Conservation (phyloP, 768 basidiomycete species). For the Auriscalpium microsporum region DNA sequence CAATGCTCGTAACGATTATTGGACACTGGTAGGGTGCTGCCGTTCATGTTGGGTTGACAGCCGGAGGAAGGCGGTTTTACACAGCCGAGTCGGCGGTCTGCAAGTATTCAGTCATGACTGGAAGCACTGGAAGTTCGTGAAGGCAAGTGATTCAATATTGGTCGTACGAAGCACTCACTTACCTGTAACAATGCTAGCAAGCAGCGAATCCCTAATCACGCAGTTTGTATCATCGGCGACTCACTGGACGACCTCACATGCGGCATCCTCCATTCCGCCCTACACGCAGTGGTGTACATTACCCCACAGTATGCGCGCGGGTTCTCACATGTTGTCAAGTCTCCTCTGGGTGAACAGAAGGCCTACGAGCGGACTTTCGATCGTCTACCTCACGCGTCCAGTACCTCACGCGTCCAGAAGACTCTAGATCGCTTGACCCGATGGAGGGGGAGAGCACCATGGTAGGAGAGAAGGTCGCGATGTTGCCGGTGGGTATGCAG, state of each 20-base stretch:
- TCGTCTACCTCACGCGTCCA: no score
- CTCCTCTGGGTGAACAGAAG: no score
- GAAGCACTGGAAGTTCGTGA: constrained; percentile 3
- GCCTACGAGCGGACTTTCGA: no score
- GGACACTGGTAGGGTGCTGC: constrained; percentile 15
- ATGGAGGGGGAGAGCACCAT: no score
- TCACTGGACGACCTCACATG: background rate
- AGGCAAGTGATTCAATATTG: background rate
- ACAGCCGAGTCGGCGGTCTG: background rate
- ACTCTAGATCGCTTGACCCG: no score
- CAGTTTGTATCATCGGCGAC: background rate
- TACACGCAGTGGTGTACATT: no score
- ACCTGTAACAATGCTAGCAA: background rate
- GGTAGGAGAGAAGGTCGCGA: no score
- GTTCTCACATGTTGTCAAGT: no score
- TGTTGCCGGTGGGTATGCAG: no score
- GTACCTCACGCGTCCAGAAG: no score
- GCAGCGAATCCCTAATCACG: background rate
- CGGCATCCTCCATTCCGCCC: background rate
- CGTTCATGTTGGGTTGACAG: background rate
- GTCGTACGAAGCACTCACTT: background rate
- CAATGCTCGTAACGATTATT: constrained; percentile 31
- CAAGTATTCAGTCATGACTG: background rate
- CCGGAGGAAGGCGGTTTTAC: background rate
- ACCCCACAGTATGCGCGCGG: no score